phyloP scores from a whole-genome alignment of 768 basidiomycete species.

The Candolleomyces eurysporus region DNA sequence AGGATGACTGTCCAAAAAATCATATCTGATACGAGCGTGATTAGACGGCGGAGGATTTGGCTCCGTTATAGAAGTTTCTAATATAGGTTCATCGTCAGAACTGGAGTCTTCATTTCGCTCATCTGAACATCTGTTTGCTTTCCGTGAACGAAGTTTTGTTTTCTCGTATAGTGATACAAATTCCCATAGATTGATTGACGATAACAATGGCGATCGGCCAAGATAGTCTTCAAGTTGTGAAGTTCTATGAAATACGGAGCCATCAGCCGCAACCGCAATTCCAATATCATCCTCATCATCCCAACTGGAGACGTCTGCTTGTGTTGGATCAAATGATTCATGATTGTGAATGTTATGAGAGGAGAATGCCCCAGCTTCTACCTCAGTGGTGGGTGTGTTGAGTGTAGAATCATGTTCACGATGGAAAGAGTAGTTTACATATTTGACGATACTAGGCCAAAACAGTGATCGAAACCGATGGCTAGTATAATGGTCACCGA shows the following conservation, averaged over 20 bases:
- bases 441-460: conserved; percentile 31
- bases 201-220: no score
- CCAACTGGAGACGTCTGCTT: no score
- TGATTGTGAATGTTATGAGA: no score
- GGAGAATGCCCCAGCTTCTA: no score
- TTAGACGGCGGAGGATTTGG: no score
- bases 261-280: background rate
- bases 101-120: background rate
- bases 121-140: background rate
- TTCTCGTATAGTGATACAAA: conserved; percentile 17
- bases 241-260: background rate
- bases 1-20: conserved; percentile 13
- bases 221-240: conserved; percentile 22
- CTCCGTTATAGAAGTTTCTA: no score
- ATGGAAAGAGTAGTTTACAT: no score
- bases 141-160: conserved; percentile 9
- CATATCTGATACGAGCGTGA: no score
- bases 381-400: no score
- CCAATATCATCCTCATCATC: background rate
- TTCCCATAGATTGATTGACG: conserved; percentile 25
- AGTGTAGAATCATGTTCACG: no score
- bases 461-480: conserved; percentile 31
- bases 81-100: background rate
- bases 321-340: no score
- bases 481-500: conserved; percentile 34